A percentile compares a stretch with the other conserved stretches of the same genome.
phyloP scores from a whole-genome alignment of 345 rosid genomes.

The Rhodamnia argentea region DNA sequence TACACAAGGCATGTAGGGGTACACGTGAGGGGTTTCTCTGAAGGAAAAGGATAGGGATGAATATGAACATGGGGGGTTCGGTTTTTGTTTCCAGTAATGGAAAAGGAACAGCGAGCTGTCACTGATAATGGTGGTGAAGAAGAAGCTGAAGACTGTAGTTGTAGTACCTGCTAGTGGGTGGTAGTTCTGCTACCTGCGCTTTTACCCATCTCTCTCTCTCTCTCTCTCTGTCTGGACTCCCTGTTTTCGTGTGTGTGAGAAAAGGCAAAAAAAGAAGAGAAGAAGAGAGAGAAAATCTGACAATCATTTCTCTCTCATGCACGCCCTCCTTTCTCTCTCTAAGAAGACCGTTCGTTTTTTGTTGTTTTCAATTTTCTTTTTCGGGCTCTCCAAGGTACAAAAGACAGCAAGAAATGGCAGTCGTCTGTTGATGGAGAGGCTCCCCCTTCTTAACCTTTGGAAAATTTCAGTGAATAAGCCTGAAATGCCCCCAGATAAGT shows the following conservation, averaged over 20 bases:
- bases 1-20: background rate
- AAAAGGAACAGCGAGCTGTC: background rate
- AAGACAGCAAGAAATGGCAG: background rate
- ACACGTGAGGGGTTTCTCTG: background rate
- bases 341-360: background rate
- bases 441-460: background rate
- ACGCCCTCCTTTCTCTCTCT: background rate
- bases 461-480: background rate
- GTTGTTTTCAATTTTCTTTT: background rate
- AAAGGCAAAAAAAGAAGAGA: background rate
- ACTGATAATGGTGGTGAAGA: background rate
- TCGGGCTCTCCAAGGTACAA: background rate
- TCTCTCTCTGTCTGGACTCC: background rate
- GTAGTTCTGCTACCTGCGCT: background rate
- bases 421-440: background rate
- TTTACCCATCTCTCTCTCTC: background rate
- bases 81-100: background rate
- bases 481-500: background rate
- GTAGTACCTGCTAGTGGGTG: background rate
- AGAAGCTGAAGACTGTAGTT: background rate
- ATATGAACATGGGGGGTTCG: background rate
- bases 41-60: background rate
- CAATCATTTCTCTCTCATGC: background rate
- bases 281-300: background rate
- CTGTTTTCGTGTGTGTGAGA: background rate